Base-by-base conservation (phyloP, 2,329 filamentous ascomycete species). In the Trichoderma sp. region DNA sequence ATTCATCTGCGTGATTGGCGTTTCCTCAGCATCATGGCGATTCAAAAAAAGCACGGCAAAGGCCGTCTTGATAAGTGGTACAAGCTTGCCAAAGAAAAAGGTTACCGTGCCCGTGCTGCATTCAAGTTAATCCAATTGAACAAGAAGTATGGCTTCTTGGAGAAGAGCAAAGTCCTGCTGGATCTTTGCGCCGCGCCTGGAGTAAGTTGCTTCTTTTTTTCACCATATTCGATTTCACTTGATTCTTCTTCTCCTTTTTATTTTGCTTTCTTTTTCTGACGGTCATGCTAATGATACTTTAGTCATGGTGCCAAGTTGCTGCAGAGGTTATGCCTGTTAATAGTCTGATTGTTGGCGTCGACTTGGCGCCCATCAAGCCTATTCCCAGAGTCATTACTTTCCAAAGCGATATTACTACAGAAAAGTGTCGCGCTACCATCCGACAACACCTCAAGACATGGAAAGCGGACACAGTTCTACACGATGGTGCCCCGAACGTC, bases 51-150 rank as follows among this genome's bases (percentile, higher is more conserved):
- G 87, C 92, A 97, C 83, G 95, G 94, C 83, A 98, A 98, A 84
- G 95, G 95, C 81, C 94, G 95, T 88, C 86, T 97, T 77, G 96
- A 99, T 82, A 97, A 98, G 82, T 98, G 94, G 93, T 99, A 98
- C 83, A 95, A 94, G 79, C 90, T 98, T 76, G 96, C 96, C 71
- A 99, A 99, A 82, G 96, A 99, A 80, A 98, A 97, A 81, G 96
- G 96, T 71, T 99, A 97, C 79, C 87, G 96, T 76, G 95, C 96
- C 71, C 89, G 96, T 86, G 94, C 96, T 75, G 94, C 96, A 68
- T 98, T 98, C 87, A 99, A 99, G 83, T 83, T 99, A 75, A 95
- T 99, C 74, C 95, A 99, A 80, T 84, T 99, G 76, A 99, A 99
- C 84, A 97, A 98, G 83, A 98, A 97, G 80, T 99, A 97, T 91